These are phyloP conservation scores for Coemansia sp. DNA, from an alignment of 192 early-diverging fungal species.

Conservation along the genomic window DNA sequence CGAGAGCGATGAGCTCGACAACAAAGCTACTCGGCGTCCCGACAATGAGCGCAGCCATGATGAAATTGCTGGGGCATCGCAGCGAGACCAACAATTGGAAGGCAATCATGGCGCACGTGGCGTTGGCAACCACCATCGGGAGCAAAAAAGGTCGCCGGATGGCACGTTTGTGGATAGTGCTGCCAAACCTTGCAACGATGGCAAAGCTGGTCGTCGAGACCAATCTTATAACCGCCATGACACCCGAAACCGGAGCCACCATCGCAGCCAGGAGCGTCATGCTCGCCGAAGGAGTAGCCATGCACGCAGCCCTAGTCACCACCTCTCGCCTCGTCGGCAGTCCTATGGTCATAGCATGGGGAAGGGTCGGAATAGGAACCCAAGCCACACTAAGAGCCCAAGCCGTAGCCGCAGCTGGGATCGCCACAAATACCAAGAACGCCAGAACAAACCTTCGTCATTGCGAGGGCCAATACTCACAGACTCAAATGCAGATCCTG, in stretches of 20 bases:
- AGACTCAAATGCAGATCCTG: neutral
- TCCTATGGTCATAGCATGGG: neutral
- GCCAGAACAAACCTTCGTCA: neutral
- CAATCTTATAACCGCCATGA: neutral
- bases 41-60: neutral
- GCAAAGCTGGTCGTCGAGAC: neutral
- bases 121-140: neutral
- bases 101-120: neutral
- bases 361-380: neutral
- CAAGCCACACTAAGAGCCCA: neutral
- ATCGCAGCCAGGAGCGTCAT: neutral
- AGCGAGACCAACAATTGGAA: neutral
- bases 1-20: slow-evolving; percentile 1
- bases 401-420: neutral
- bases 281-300: neutral
- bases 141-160: neutral
- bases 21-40: neutral
- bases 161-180: neutral
- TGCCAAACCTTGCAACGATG: neutral
- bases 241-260: neutral
- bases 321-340: neutral
- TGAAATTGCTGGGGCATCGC: neutral
- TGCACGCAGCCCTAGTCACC: neutral
- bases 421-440: neutral
- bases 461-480: neutral